These are phyloP conservation scores for Fusarium sp. DNA, from an alignment of 2,329 filamentous ascomycete genomes.

Conservation along the genomic window DNA sequence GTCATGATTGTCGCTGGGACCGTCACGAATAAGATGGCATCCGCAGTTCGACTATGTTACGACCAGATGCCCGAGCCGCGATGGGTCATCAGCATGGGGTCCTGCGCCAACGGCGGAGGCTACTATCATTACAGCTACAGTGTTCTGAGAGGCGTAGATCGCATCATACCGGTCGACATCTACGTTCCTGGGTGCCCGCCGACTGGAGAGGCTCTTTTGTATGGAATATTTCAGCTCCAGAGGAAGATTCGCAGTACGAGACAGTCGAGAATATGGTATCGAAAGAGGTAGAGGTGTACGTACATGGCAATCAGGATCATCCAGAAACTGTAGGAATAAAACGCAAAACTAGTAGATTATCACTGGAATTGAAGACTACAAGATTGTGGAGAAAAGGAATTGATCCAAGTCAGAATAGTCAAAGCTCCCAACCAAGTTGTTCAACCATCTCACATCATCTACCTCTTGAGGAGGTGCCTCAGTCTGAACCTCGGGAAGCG, in stretches of 20 bases:
- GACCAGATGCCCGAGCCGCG: constrained; percentile 74
- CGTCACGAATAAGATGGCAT: constrained; percentile 74
- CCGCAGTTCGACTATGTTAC: constrained; percentile 69
- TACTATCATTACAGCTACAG: constrained; percentile 80
- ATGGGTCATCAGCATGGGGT: constrained; percentile 74
- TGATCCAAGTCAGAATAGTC: constrained; percentile 56
- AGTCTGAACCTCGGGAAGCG: constrained; percentile 4
- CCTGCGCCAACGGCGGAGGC: constrained; percentile 75
- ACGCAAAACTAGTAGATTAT: not conserved
- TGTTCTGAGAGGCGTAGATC: constrained; percentile 70
- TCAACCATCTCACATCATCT: constrained; percentile 49
- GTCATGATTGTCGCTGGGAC: constrained; percentile 75
- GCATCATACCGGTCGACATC: constrained; percentile 73
- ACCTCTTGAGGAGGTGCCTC: constrained; percentile 19
- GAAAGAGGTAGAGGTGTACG: constrained; percentile 50
- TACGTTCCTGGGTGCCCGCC: constrained; percentile 72
- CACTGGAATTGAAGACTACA: not conserved
- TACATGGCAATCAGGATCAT: not conserved
- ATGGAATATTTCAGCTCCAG: constrained; percentile 72
- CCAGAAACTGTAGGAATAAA: not conserved
- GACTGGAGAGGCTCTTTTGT: constrained; percentile 58
- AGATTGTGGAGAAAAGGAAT: constrained; percentile 44
- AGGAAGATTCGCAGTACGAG: constrained; percentile 70
- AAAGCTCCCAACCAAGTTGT: constrained; percentile 53
- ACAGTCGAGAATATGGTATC: constrained; percentile 60